A percentile compares a stretch with the other conserved stretches of the same genome.
These are phyloP conservation scores for Malassezia sp. DNA, from an alignment of 1,284 basidiomycete species.

Conservation along the genomic window DNA sequence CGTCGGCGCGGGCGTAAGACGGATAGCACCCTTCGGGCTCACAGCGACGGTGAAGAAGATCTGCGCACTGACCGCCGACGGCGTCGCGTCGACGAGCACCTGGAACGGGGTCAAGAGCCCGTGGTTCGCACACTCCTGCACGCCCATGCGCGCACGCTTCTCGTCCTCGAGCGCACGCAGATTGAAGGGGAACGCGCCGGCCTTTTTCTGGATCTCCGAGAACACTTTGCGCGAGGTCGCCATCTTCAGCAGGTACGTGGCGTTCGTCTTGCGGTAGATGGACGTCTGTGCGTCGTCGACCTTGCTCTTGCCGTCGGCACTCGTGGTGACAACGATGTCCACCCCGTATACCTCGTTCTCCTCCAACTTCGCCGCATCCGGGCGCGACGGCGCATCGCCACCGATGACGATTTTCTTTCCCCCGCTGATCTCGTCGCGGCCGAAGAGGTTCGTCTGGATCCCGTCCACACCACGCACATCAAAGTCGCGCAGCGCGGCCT, in stretches of 20 bases:
- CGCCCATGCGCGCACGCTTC: slow-evolving; percentile 83
- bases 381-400: slow-evolving; percentile 29
- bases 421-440: slow-evolving; percentile 71
- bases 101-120: slow-evolving; percentile 79
- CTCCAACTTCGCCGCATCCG: slow-evolving; percentile 47
- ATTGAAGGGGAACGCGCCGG: slow-evolving; percentile 95
- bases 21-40: slow-evolving; percentile 58
- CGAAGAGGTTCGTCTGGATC: slow-evolving; percentile 84
- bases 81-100: slow-evolving; percentile 49
- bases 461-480: slow-evolving; percentile 37
- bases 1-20: slow-evolving; percentile 71
- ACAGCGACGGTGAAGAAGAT: slow-evolving; percentile 93
- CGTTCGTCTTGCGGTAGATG: slow-evolving; percentile 77
- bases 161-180: slow-evolving; percentile 86
- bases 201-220: slow-evolving; percentile 93
- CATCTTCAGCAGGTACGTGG: slow-evolving; percentile 90
- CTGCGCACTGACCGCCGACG: slow-evolving; percentile 53
- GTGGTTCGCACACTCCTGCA: slow-evolving; percentile 91
- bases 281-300: slow-evolving; percentile 77
- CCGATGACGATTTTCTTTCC: slow-evolving; percentile 39
- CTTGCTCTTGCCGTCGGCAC: slow-evolving; percentile 53
- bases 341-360: slow-evolving; percentile 94
- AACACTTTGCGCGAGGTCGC: slow-evolving; percentile 90
- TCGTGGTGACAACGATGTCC: slow-evolving; percentile 63
- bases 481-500: slow-evolving; percentile 53